A percentile compares a stretch with the other conserved stretches of the same genome.
These are phyloP conservation scores for Coemansia umbellata DNA, from an alignment of 192 early-diverging fungal genomes.

Conservation along the genomic window DNA sequence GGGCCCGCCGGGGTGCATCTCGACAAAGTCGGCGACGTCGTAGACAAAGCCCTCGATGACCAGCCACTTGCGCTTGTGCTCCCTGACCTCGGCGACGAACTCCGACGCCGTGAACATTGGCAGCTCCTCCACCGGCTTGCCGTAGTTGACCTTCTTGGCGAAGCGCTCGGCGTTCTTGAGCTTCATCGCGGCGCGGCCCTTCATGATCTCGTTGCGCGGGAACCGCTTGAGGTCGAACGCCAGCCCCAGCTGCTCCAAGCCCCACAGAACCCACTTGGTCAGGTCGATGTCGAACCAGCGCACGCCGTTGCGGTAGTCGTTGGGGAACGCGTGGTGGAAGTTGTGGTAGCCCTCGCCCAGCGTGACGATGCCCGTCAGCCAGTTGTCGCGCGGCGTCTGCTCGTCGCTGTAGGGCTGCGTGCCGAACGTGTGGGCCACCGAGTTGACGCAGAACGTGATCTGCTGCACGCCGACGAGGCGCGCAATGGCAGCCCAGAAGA, in stretches of 20 bases:
- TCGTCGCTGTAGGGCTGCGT: conserved; percentile 76
- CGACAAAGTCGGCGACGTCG: conserved; percentile 74
- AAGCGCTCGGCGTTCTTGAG: conserved; percentile 68
- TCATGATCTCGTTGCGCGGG: conserved; percentile 74
- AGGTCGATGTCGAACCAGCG: conserved; percentile 70
- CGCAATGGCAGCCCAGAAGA: conserved; percentile 65
- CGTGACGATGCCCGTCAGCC: conserved; percentile 72
- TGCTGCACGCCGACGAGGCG: conserved; percentile 77
- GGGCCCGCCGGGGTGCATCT: conserved; percentile 83
- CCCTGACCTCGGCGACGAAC: conserved; percentile 59
- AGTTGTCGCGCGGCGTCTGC: conserved; percentile 80
- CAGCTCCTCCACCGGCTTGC: conserved; percentile 63
- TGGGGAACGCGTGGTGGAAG: conserved; percentile 84
- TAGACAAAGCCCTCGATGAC: conserved; percentile 82
- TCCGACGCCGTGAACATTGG: conserved; percentile 64
- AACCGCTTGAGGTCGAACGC: conserved; percentile 65
- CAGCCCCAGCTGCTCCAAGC: conserved; percentile 54
- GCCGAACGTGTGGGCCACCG: conserved; percentile 73
- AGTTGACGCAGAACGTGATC: conserved; percentile 83
- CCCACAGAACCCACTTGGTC: conserved; percentile 75
- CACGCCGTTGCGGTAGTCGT: conserved; percentile 83
- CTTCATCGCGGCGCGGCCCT: conserved; percentile 70
- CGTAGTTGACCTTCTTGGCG: conserved; percentile 70
- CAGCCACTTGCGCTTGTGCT: conserved; percentile 65
- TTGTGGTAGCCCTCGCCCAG: conserved; percentile 83